Evolutionary conservation across 352 stramenopile species (phyloP).

Genomic region (Phytophthora macrochlamydospora): DNA sequence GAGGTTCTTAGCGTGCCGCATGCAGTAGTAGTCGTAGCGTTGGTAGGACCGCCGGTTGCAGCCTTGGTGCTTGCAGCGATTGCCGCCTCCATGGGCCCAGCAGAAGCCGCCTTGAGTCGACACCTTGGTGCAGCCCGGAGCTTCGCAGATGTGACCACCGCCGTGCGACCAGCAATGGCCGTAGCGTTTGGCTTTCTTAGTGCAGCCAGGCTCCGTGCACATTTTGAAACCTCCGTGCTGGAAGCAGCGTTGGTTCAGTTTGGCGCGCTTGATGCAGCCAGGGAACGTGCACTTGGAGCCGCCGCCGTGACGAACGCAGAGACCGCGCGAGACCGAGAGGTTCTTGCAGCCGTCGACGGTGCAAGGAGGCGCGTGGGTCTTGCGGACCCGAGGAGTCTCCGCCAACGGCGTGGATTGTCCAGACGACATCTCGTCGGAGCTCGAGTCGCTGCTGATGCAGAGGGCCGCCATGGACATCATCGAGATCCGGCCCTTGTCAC

Average conservation of each 20-base stretch:
- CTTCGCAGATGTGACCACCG: slow-evolving; percentile 64
- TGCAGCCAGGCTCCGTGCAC: slow-evolving; percentile 44
- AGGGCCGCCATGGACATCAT: slow-evolving; percentile 16
- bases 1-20: slow-evolving; percentile 35
- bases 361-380: slow-evolving; percentile 28
- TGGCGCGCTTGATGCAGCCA: no score
- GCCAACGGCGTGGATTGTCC: neutral
- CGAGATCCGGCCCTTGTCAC: slow-evolving; percentile 6
- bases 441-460: slow-evolving; percentile 8
- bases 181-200: slow-evolving; percentile 67
- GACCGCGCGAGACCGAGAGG: no score
- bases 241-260: no score
- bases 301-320: no score
- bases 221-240: no score
- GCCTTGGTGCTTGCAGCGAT: slow-evolving; percentile 56
- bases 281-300: no score
- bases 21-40: slow-evolving; percentile 67
- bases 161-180: slow-evolving; percentile 77
- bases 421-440: slow-evolving; percentile 7
- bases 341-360: no score
- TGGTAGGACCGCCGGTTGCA: slow-evolving; percentile 66
- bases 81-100: slow-evolving; percentile 70
- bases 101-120: slow-evolving; percentile 67
- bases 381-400: slow-evolving; percentile 15
- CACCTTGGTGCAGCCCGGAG: slow-evolving; percentile 59